Base-by-base conservation (phyloP, 148 eudicot species). In the Chenopodium quinoa region DNA sequence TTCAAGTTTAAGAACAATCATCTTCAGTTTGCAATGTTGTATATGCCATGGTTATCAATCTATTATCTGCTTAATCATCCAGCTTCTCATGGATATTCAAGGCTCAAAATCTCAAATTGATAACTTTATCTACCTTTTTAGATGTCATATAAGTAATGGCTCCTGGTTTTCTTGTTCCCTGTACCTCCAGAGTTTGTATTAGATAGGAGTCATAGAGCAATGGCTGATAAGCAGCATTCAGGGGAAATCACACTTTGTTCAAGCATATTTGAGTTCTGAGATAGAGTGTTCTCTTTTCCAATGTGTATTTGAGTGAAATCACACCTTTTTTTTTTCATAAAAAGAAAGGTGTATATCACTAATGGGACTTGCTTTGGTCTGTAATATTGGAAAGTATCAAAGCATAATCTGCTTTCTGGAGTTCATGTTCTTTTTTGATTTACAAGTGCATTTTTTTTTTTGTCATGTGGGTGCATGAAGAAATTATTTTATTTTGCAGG, bases 401-500 rank as follows among this genome's bases (percentile, higher is more conserved):
- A 37, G 29, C 50, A 31, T 58, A 34, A 31, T 72, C 48, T 63
- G 16, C 58, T 80, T 80, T 72, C n/a, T 34, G 9, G 20, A 79
- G 56, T 67, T 66, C 13, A 11, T 27, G 19, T 12, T 71, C 10
- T 25, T 4, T 7, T 47, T 50, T 8, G 34, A 19, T 58, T 32
- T 66, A 44, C 8, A 40, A 40, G 44, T 40, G 6, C 44, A 40
- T 40, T 4, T 76, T 17, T 76, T 76, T 17, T 79, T 16, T n/a
- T 68, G 27, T 34, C 71, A 44, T 65, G n/a, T 73, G 23, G 32
- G 10, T 22, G 14, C 69, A 48, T 47, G 69, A 74, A 52, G 62
- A 69, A 47, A 29, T 71, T 56, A 31, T 77, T 52, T 70, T 80
- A 64, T 47, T 12, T 76, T 86, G 77, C 94, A 95, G 99, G 91